Base-by-base conservation (phyloP, 2,329 filamentous ascomycete species). In the Penicillium sp. region DNA sequence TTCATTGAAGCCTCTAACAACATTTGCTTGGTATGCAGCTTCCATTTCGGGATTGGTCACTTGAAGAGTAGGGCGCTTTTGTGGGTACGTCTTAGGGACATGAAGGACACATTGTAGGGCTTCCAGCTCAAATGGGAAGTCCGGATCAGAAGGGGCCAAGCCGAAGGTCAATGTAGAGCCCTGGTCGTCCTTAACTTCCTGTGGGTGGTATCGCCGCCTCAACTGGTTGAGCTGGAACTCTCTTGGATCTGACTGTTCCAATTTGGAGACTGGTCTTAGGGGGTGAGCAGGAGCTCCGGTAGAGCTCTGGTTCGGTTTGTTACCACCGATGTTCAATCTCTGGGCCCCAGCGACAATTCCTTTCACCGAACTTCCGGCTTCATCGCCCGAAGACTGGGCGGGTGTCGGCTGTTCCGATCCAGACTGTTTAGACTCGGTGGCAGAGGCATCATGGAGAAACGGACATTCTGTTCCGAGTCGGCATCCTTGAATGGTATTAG, bases 121-220 rank as follows among this genome's bases (percentile, higher is more conserved):
- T 22, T 82, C 78, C 63, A 92, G 74, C 53, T 90, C 86, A 67
- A 88, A 92, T 0, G 88, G 86, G 61, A 93, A 92, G 63, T 93
- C 88, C 0, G 88, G 88, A 64, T 93, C 88, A 5, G 88, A 89
- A 4, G 88, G 88, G 11, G 71, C 72, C 53, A 93, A 71, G 43
- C 76, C 80, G 67, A 92, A 88, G 9, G 75, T 70, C 33, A 91
- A 69, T 13, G 79, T 76, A 0, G 80, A 81, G 3, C 75, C 75
- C 41, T 79, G 77, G 52, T 78, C 61, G 53, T 70, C 66, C 28
- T 69, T 64, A 37, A 64, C 66, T 55, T 80, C 76, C 40, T 70
- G 66, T 11, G 79, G 78, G 46, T 69, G 70, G 67, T 82, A 92
- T 29, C 88, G 80, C 55, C 81, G 80, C 60, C 81, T 78, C 53